Percentiles rank a stretch among this genome's conserved stretches.
These are phyloP conservation scores for Eutrema yunnanense DNA, from an alignment of 345 rosid species.

Conservation along the genomic window DNA sequence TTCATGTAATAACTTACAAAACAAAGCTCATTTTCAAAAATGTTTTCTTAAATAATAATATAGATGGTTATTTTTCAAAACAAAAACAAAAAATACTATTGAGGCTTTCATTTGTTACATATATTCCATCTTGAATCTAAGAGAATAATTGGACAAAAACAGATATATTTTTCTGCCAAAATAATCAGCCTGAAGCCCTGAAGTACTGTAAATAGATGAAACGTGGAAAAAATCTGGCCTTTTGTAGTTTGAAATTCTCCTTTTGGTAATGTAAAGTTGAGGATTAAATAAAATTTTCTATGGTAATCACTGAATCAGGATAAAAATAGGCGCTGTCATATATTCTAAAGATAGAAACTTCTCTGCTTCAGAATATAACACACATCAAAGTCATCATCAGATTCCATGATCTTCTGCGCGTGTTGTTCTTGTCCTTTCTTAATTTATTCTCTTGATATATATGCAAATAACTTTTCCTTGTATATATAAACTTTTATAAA, in stretches of 20 bases:
- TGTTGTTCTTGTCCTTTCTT: slow-evolving; percentile 4
- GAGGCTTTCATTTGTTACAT: neutral
- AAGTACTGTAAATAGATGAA: neutral
- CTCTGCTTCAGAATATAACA: slow-evolving; percentile 1
- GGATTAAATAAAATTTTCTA: neutral
- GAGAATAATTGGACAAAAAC: neutral
- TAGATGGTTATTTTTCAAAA: neutral
- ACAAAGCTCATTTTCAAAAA: too few relatives aligned
- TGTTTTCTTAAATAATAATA: too few relatives aligned
- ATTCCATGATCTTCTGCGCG: slow-evolving; percentile 10
- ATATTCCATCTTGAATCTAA: neutral
- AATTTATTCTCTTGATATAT: neutral
- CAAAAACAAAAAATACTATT: too few relatives aligned
- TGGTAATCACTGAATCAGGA: slow-evolving; percentile 2
- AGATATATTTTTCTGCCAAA: neutral
- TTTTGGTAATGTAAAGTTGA: neutral
- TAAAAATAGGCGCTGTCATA: neutral
- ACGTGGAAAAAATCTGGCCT: slow-evolving; percentile 5
- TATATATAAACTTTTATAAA: neutral
- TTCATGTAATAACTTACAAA: too few relatives aligned
- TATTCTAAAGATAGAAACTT: slow-evolving; percentile 18
- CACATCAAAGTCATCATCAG: slow-evolving; percentile 13
- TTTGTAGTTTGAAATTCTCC: neutral
- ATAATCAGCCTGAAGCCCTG: neutral
- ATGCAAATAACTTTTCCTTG: neutral